Base-by-base conservation (phyloP, 139 green algal genomes). In the Auxenochlorella pyrenoidosa region DNA sequence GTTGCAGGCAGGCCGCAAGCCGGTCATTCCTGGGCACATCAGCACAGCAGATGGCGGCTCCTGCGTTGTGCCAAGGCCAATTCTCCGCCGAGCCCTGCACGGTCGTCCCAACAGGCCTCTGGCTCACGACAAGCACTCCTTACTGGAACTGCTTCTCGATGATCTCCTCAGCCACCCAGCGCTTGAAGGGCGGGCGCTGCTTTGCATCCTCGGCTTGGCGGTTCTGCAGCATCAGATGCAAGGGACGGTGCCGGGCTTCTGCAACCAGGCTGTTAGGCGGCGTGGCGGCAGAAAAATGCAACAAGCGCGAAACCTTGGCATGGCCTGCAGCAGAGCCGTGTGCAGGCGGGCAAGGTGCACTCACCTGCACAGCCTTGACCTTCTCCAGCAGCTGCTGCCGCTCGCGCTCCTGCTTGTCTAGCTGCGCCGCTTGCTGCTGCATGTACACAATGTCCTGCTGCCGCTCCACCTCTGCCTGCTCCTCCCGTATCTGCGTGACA, bases 401-500 rank as follows among this genome's bases (percentile, higher is more conserved):
- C 43, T 75, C 76, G 21, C 51, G 68, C 86, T 89, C 86, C 86
- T 89, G 86, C 86, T 81, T 86, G 65, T 89, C 86, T 63, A 89
- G 78, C 47, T 79, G 83, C 34, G 66, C 78, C 43, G 59, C 51
- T 28, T 82, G 71, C 78, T 89, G 41, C 65, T 82, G 66, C 86
- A 81, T 86, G 86, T 89, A 89, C 26, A 36, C 15, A 3, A 85
- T 40, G 40, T 88, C 75, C 75, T 88, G 51, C 58, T 79, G 68
- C 43, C 66, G 66, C 66, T 79, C 85, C 59, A 5, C 30, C 83
- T 75, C 77, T 22, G 85, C 76, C 60, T 89, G 34, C 77, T 85
- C 59, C 65, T 60, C 68, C 76, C 79, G 75, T 40, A 86, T 86
- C 76, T 85, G 38, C 15, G 1, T 3, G 26, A 43, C 26, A 65